Evolutionary conservation across 2,329 filamentous ascomycete species (phyloP).

Genomic region (Verticillium zaregamsianum): DNA sequence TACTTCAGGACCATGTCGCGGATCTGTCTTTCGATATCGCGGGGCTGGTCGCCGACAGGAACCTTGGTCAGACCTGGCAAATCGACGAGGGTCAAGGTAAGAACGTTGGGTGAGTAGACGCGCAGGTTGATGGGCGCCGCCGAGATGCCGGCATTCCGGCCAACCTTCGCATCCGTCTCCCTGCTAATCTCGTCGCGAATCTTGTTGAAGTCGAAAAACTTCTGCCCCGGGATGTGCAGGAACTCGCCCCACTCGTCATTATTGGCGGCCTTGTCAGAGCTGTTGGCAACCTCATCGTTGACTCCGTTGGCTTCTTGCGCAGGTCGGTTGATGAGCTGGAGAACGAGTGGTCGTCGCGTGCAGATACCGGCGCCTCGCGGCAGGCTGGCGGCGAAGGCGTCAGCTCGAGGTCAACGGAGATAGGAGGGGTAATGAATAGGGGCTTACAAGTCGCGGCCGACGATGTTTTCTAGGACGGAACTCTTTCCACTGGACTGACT

Average conservation of each 20-base stretch:
- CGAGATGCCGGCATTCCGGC: slow-evolving; percentile 93
- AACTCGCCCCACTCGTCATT: slow-evolving; percentile 98
- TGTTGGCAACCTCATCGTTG: slow-evolving; percentile 59
- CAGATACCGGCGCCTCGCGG: slow-evolving; percentile 97
- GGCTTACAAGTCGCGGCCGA: slow-evolving; percentile 94
- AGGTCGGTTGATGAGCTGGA: slow-evolving; percentile 94
- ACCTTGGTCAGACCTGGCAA: slow-evolving; percentile 95
- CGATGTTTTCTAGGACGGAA: slow-evolving; percentile 97
- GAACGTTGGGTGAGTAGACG: slow-evolving; percentile 97
- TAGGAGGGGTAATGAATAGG: slow-evolving; percentile 8
- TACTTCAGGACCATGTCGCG: slow-evolving; percentile 98
- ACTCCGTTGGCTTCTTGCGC: slow-evolving; percentile 68
- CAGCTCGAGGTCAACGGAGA: slow-evolving; percentile 8
- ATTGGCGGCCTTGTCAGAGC: slow-evolving; percentile 83
- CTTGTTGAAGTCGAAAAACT: slow-evolving; percentile 97
- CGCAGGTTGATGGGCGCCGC: slow-evolving; percentile 95
- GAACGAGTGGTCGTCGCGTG: slow-evolving; percentile 88
- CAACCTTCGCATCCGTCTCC: slow-evolving; percentile 95
- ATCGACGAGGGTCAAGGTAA: slow-evolving; percentile 95
- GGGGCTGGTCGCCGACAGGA: slow-evolving; percentile 90
- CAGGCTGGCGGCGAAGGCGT: slow-evolving; percentile 55
- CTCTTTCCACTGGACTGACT: slow-evolving; percentile 99
- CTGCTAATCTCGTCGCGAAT: slow-evolving; percentile 96
- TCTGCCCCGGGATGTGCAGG: slow-evolving; percentile 93
- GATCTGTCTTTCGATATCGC: slow-evolving; percentile 96